Percentiles rank a stretch among this genome's conserved stretches.
Evolutionary conservation across 192 early-diverging fungal species (phyloP).

Genomic region (Chytriomyces confervae): DNA sequence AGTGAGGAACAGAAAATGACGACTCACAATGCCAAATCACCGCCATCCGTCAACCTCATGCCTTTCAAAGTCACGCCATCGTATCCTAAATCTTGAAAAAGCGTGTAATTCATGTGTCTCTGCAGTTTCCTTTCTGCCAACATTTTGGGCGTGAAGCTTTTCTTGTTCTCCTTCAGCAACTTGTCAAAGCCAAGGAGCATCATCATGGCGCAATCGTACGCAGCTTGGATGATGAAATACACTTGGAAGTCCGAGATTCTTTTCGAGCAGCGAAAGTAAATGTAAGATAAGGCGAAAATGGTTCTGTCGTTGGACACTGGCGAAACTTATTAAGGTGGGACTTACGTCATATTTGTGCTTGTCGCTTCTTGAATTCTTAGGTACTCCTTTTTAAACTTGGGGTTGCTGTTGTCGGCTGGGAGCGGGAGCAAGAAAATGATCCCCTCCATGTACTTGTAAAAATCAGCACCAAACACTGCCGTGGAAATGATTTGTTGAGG

Average conservation of each 20-base stretch:
- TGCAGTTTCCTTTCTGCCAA: slow-evolving; percentile 9
- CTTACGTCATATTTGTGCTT: neutral
- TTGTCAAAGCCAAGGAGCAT: slow-evolving; percentile 22
- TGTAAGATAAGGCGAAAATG: neutral
- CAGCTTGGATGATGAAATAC: neutral
- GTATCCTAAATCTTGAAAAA: slow-evolving; percentile 12
- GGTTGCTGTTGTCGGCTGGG: neutral
- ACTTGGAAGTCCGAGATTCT: neutral
- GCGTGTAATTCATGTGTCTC: slow-evolving; percentile 17
- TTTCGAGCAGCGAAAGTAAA: neutral
- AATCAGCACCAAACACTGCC: neutral
- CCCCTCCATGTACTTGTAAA: neutral
- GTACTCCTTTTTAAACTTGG: neutral
- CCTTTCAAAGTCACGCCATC: neutral
- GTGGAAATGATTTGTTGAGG: neutral
- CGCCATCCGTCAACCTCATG: slow-evolving; percentile 1
- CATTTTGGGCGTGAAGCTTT: slow-evolving; percentile 9
- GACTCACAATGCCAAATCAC: slow-evolving; percentile 14
- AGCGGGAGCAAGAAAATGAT: neutral
- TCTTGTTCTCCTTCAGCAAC: neutral
- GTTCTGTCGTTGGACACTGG: neutral
- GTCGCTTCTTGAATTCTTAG: neutral
- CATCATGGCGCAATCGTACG: slow-evolving; percentile 17
- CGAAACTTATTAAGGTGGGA: neutral
- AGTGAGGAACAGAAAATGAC: neutral